Percentiles rank a stretch among this genome's conserved stretches.
phyloP scores from a whole-genome alignment of 1,139 yeast species.

The Kodamaea derodonti region DNA sequence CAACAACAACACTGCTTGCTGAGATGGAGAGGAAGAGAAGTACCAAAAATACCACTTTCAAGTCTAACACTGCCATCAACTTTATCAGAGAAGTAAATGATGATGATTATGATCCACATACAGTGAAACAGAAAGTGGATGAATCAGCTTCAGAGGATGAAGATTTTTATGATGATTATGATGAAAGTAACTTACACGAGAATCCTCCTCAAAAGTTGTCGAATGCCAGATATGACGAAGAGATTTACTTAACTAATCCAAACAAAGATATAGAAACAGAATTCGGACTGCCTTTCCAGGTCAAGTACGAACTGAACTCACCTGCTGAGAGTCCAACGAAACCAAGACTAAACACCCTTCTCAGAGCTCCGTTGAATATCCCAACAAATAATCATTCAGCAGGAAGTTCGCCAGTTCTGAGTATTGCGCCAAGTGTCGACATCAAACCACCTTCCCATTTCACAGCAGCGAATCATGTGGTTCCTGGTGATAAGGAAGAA shows the following conservation, averaged over 20 bases:
- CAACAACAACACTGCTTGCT: constrained; percentile 1
- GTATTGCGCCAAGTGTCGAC: not conserved
- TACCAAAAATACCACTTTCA: constrained; percentile 8
- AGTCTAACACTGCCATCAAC: constrained; percentile 23
- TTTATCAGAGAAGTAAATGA: constrained; percentile 36
- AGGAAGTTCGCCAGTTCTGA: not conserved
- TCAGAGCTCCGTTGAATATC: not conserved
- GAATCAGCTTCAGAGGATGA: constrained; percentile 8
- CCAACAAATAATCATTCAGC: not conserved
- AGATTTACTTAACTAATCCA: constrained; percentile 19
- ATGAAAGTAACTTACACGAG: constrained; percentile 20
- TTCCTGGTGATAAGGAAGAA: constrained; percentile 5
- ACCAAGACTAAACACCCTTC: not conserved
- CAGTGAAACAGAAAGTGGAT: constrained; percentile 3
- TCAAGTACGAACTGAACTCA: constrained; percentile 15
- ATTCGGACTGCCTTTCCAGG: constrained; percentile 36
- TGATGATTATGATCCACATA: constrained; percentile 13
- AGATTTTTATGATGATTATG: constrained; percentile 18
- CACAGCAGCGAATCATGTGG: too few relatives aligned
- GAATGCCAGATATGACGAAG: constrained; percentile 26
- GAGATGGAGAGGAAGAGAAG: constrained; percentile 1
- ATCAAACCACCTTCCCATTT: not conserved
- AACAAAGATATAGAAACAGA: constrained; percentile 10
- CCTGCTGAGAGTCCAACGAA: constrained; percentile 5
- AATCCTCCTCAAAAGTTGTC: constrained; percentile 27